A percentile compares a stretch with the other conserved stretches of the same genome.
phyloP scores from a whole-genome alignment of 192 early-diverging fungal genomes.

The Helicostylum pulchrum region DNA sequence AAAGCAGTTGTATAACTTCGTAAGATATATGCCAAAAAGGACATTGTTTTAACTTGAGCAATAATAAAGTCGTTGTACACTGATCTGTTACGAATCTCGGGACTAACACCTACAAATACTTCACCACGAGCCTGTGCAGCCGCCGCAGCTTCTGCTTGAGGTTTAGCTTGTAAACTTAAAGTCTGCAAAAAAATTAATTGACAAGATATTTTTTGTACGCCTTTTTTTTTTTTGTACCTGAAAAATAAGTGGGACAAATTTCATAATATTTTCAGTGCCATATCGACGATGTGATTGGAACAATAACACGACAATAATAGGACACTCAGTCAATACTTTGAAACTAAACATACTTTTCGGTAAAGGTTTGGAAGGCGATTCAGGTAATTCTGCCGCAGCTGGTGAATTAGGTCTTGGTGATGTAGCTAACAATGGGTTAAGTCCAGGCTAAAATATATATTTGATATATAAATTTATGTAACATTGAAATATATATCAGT shows the following conservation, averaged over 20 bases:
- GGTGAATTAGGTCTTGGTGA: conserved; percentile 79
- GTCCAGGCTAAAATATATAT: conserved; percentile 31
- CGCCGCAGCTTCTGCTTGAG: conserved; percentile 51
- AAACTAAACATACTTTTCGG: conserved; percentile 80
- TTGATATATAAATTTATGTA: not conserved
- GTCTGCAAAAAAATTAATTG: conserved; percentile 35
- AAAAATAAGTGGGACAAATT: conserved; percentile 88
- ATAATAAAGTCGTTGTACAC: conserved; percentile 87
- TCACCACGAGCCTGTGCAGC: conserved; percentile 50
- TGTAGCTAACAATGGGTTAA: conserved; percentile 37
- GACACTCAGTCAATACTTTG: conserved; percentile 98
- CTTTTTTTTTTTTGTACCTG: conserved; percentile 43
- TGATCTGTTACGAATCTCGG: conserved; percentile 67
- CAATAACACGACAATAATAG: conserved; percentile 94
- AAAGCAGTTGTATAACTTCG: conserved; percentile 71
- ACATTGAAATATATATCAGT: not conserved
- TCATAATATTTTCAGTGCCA: conserved; percentile 74
- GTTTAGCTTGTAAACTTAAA: conserved; percentile 50
- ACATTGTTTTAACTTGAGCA: conserved; percentile 98
- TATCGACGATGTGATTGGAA: conserved; percentile 88
- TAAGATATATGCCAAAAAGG: conserved; percentile 94
- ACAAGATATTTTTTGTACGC: not conserved
- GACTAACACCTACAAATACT: conserved; percentile 77
- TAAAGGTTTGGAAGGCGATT: conserved; percentile 59
- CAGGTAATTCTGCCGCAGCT: conserved; percentile 53